A percentile compares a stretch with the other conserved stretches of the same genome.
phyloP scores from a whole-genome alignment of 768 basidiomycete genomes.

The Mrakia frigida region DNA sequence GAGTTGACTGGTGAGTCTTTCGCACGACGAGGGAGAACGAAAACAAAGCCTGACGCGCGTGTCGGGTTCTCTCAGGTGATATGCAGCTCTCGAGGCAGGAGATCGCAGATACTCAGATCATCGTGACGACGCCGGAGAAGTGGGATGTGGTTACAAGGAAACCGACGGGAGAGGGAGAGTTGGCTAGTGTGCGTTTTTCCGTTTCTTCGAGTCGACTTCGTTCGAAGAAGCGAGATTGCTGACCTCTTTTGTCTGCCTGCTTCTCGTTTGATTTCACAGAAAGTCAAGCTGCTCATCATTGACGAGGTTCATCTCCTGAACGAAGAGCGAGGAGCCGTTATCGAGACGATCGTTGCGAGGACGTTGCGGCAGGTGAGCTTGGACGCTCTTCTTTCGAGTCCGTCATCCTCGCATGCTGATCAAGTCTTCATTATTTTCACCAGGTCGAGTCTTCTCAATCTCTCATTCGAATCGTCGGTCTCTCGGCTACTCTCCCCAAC shows the following conservation, averaged over 20 bases:
- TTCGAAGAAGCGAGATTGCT: background rate
- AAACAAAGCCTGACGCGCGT: background rate
- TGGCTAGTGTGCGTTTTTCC: slow-evolving; percentile 66
- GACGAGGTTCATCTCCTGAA: slow-evolving; percentile 96
- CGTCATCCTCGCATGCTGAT: background rate
- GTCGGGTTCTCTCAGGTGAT: slow-evolving; percentile 54
- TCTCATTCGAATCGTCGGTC: slow-evolving; percentile 88
- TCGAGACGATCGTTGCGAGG: slow-evolving; percentile 94
- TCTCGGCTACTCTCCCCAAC: slow-evolving; percentile 92
- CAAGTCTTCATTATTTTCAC: background rate
- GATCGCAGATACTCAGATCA: slow-evolving; percentile 91
- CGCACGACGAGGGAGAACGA: too few relatives aligned
- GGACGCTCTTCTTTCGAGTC: background rate
- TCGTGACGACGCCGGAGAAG: slow-evolving; percentile 98
- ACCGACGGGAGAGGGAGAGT: slow-evolving; percentile 90
- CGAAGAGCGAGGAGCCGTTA: slow-evolving; percentile 95
- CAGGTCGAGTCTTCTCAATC: slow-evolving; percentile 96
- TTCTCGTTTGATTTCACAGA: slow-evolving; percentile 49
- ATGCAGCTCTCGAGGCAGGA: slow-evolving; percentile 95
- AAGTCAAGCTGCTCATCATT: slow-evolving; percentile 87
- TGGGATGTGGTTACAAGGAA: slow-evolving; percentile 99
- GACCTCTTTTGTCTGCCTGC: background rate
- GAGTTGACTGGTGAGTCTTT: slow-evolving; percentile 72
- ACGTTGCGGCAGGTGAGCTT: slow-evolving; percentile 72
- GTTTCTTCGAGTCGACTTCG: background rate